phyloP scores from a whole-genome alignment of 495 filamentous ascomycete species.

The Cenococcum geophilum region DNA sequence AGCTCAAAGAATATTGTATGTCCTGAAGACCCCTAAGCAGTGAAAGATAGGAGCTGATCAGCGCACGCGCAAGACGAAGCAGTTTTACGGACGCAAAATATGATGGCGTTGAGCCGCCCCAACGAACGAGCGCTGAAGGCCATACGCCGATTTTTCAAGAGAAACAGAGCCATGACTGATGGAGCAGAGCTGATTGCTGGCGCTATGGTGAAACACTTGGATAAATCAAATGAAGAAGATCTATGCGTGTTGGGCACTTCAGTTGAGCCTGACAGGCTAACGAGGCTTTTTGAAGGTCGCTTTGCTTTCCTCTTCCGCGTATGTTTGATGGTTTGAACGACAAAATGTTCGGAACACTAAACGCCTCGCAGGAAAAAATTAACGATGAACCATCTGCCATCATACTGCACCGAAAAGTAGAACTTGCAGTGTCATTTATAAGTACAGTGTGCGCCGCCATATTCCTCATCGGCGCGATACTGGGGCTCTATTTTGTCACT shows the following conservation, averaged over 20 bases:
- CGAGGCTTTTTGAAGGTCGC: background rate
- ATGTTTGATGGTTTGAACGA: background rate
- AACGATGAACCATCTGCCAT: background rate
- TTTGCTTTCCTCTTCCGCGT: background rate
- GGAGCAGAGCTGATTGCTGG: background rate
- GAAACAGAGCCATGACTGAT: background rate
- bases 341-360: background rate
- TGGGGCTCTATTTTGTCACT: constrained; percentile 10
- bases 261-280: background rate
- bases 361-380: background rate
- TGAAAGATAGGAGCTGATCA: background rate
- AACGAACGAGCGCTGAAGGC: background rate
- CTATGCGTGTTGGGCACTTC: background rate
- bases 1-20: background rate
- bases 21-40: background rate
- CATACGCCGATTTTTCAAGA: background rate
- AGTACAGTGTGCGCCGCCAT: constrained; percentile 8
- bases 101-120: background rate
- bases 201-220: background rate
- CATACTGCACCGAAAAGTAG: background rate
- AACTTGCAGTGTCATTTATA: background rate
- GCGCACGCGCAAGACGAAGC: background rate
- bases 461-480: constrained; percentile 12
- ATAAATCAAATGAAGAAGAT: background rate
- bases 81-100: background rate